phyloP scores from a whole-genome alignment of 2,329 filamentous ascomycete species.

The Blumeria hordei region DNA sequence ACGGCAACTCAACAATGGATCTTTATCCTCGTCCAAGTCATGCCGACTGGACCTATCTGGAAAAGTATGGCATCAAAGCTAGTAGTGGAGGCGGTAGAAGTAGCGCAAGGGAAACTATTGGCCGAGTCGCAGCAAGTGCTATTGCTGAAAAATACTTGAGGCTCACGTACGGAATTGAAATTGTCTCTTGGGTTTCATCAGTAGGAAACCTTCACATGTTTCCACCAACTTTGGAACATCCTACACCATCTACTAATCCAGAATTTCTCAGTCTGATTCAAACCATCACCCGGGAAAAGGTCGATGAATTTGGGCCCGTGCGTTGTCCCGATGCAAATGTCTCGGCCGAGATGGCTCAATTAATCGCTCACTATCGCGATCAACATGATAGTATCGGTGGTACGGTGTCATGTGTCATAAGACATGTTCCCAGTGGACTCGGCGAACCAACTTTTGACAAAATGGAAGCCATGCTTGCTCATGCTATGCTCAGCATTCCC shows the following conservation, averaged over 20 bases:
- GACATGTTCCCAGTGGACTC: constrained; percentile 61
- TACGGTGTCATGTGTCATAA: constrained; percentile 81
- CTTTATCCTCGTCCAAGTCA: constrained; percentile 75
- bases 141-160: constrained; percentile 83
- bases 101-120: constrained; percentile 87
- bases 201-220: constrained; percentile 63
- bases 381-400: constrained; percentile 75
- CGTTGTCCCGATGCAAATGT: constrained; percentile 53
- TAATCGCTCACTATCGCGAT: constrained; percentile 58
- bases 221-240: constrained; percentile 42
- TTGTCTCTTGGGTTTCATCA: constrained; percentile 71
- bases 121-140: constrained; percentile 70
- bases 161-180: constrained; percentile 64
- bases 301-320: constrained; percentile 68
- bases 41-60: constrained; percentile 89
- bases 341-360: constrained; percentile 47
- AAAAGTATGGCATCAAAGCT: constrained; percentile 91
- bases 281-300: constrained; percentile 45
- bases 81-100: constrained; percentile 73
- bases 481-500: constrained; percentile 88
- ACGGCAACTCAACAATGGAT: constrained; percentile 75
- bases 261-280: constrained; percentile 53
- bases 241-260: constrained; percentile 49
- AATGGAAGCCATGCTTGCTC: constrained; percentile 70
- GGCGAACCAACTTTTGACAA: constrained; percentile 94